These are phyloP conservation scores for Teratosphaeria pseudoeucalypti DNA, from an alignment of 2,329 filamentous ascomycete genomes.

Conservation along the genomic window DNA sequence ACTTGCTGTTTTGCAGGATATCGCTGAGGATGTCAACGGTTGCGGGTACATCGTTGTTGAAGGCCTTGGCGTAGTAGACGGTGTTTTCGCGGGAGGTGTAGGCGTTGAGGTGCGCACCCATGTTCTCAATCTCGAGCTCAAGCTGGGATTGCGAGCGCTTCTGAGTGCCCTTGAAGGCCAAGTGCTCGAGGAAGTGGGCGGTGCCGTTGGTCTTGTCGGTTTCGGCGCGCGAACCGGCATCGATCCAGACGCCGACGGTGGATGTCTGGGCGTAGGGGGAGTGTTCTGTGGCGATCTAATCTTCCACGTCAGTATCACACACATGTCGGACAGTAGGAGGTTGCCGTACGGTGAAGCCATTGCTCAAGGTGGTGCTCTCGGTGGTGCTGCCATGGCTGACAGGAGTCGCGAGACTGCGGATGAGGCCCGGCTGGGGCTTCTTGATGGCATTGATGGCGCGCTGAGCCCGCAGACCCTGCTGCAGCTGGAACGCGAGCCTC, in stretches of 20 bases:
- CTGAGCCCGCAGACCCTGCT: constrained; percentile 55
- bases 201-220: constrained; percentile 98
- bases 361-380: constrained; percentile 90
- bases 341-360: constrained; percentile 76
- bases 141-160: constrained; percentile 94
- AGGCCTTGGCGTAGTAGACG: constrained; percentile 98
- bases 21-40: constrained; percentile 97
- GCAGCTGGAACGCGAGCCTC: constrained; percentile 91
- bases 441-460: constrained; percentile 78
- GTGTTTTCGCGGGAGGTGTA: constrained; percentile 99
- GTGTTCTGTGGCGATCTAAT: constrained; percentile 91
- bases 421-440: constrained; percentile 57
- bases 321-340: no score
- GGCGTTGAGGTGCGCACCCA: constrained; percentile 97
- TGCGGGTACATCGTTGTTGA: constrained; percentile 94
- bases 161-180: constrained; percentile 98
- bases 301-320: not conserved
- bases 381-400: constrained; percentile 66
- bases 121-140: constrained; percentile 99
- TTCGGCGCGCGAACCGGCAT: constrained; percentile 95
- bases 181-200: constrained; percentile 98
- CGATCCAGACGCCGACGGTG: constrained; percentile 98
- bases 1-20: constrained; percentile 98
- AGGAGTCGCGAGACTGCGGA: constrained; percentile 82
- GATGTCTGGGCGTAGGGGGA: constrained; percentile 97